Base-by-base conservation (phyloP, 106 monocot genomes). In the Alisma plantagoaquatica region DNA sequence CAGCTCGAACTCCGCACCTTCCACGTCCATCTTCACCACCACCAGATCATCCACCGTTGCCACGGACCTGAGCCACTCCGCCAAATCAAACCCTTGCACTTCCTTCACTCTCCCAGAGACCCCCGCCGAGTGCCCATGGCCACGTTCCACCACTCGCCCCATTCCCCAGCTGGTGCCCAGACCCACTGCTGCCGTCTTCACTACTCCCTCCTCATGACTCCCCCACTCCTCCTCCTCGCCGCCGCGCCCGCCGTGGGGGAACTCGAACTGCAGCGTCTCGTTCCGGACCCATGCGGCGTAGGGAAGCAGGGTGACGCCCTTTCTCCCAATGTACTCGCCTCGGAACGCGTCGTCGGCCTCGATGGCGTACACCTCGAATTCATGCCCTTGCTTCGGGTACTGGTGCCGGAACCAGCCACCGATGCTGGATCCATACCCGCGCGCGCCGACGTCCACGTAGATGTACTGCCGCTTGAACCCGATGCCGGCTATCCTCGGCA, bases 21-120 rank as follows among this genome's bases (percentile, higher is more conserved):
- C 84, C 32, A 84, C 68, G 54, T 84, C 84, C 84, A 84, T 84
- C 72, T 84, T 84, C 84, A 84, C 72, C 23, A 84, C 84, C 50
- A 84, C 75, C 47, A 68, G 78, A 50, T 84, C 84, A 42, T 53
- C 72, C 59, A 65, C 61, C 2, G 78, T 33, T 45, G 69, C 67
- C 12, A 60, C 69, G 41, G 28, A 66, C 64, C 75, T 78, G 43
- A 84, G 47, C 84, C 84, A 84, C 60, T 68, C 53, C 0, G 84
- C 78, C 26, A 84, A 78, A 47, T 84, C 84, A 43, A 84, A 72
- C n/a, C 68, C 84, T 0, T 60, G 67, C 23, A 84, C 65, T 3
- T 42, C 27, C 23, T 67, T 58, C 67, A 71, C 56, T 1, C 68
- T 63, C 7, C 57, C 59, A 0, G 73, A 51, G 9, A 41, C 10